Base-by-base conservation (phyloP, 768 basidiomycete species). In the Hypholoma fasciculare region DNA sequence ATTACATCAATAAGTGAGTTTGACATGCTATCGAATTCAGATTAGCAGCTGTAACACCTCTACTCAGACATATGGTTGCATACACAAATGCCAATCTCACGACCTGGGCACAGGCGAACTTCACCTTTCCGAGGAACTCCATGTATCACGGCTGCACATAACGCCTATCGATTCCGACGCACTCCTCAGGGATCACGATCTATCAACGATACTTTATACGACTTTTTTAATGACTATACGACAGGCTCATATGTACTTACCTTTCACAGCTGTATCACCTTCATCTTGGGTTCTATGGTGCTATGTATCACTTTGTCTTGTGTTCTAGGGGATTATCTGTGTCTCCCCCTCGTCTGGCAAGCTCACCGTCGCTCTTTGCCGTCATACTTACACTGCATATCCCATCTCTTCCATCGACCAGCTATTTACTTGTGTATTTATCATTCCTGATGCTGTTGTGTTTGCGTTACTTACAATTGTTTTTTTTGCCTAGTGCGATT, bases 81-180 rank as follows among this genome's bases (percentile, higher is more conserved):
- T 96, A 96, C 67, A 78, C 73, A 54, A 87, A 97, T 68, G 78
- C 93, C 19, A 95, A 96, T 68, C 71, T 92, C 42, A 96, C 95
- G 26, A 91, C 89, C 44, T 96, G 95, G 94, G 78, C 75, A 2
- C 78, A 83, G 62, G 94, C 88, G 1, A 90, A 89, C 40, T 84
- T 90, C 66, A 74, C 74, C 0, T 90, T 90, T 73, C 96, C 95
- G 16, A 76, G 85, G 40, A 96, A 94, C 59, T 73, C 72, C 26
- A 61, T 72, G 11, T 78, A 77, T 58, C 68, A 79, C 52, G 78
- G 78, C 30, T 82, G 80, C 64, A 54, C 54, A 47, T 79, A 67
- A 71, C 48, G 48, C 3, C 47, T 26, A 42, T 16, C 40, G 17
- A 17, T 30, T 49, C 23, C 48, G 27, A 30, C 48, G 11, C 16